These are phyloP conservation scores for Acidiella bohemica DNA, from an alignment of 495 filamentous ascomycete genomes.

Conservation along the genomic window DNA sequence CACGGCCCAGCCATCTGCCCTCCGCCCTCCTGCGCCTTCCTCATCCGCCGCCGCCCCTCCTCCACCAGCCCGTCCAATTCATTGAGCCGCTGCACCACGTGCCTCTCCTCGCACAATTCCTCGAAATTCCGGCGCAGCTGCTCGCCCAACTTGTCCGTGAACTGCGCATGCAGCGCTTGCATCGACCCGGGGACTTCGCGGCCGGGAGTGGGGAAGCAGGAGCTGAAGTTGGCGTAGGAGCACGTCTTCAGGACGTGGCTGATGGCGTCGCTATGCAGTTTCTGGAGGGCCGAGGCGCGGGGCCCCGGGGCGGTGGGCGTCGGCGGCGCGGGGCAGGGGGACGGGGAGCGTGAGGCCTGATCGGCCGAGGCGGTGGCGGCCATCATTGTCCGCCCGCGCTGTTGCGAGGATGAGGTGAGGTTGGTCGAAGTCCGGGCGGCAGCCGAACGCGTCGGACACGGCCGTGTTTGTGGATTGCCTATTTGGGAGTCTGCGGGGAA, in stretches of 20 bases:
- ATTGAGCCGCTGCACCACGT: slow-evolving; percentile 66
- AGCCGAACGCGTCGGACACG: too few species aligned
- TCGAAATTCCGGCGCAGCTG: slow-evolving; percentile 53
- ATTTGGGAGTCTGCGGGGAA: too few species aligned
- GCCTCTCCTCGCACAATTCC: slow-evolving; percentile 51
- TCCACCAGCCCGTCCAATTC: slow-evolving; percentile 69
- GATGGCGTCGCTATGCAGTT: slow-evolving; percentile 56
- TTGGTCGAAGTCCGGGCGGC: too few species aligned
- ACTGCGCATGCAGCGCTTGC: slow-evolving; percentile 24
- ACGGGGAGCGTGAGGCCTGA: too few species aligned
- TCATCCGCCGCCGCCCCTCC: slow-evolving; percentile 47
- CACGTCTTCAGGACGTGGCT: slow-evolving; percentile 57
- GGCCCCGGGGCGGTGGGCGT: slow-evolving; percentile 53
- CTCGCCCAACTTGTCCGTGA: slow-evolving; percentile 24
- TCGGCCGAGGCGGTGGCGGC: too few species aligned
- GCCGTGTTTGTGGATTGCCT: too few species aligned
- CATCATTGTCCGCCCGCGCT: too few species aligned
- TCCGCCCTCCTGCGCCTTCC: slow-evolving; percentile 22
- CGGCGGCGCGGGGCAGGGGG: slow-evolving; percentile 41
- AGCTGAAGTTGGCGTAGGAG: slow-evolving; percentile 62
- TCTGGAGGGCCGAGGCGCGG: slow-evolving; percentile 57
- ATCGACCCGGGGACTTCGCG: slow-evolving; percentile 45
- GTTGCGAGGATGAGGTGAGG: too few species aligned
- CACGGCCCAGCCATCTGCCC: slow-evolving; percentile 1
- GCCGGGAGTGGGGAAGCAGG: slow-evolving; percentile 80